These are phyloP conservation scores for Rauvolfia tetraphylla DNA, from an alignment of 257 asterid genomes.

Conservation along the genomic window DNA sequence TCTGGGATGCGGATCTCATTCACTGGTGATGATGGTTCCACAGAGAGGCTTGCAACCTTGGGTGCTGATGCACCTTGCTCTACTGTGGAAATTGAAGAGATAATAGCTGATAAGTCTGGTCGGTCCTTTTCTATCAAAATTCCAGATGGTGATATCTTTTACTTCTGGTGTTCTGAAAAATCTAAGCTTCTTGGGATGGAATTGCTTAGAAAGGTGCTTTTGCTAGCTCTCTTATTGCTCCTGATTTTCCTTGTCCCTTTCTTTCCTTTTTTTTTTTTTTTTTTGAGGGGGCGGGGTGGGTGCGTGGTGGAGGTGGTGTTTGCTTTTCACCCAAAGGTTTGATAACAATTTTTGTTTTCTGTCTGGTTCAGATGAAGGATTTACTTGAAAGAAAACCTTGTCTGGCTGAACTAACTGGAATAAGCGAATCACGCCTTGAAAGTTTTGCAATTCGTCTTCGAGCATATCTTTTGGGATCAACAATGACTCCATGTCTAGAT, in stretches of 20 bases:
- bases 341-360: conserved; percentile 6
- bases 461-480: conserved; percentile 68
- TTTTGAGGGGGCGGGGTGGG: too few species aligned
- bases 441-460: conserved; percentile 71
- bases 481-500: conserved; percentile 31
- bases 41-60: conserved; percentile 62
- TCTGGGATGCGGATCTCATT: conserved; percentile 78
- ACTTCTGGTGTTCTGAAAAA: conserved; percentile 80
- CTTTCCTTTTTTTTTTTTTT: too few species aligned
- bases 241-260: background rate
- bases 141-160: conserved; percentile 37
- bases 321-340: too few species aligned
- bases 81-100: conserved; percentile 50
- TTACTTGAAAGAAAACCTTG: conserved; percentile 66
- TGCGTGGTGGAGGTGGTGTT: too few species aligned
- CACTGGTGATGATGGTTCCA: conserved; percentile 80
- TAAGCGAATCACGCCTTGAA: conserved; percentile 68
- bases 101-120: conserved; percentile 71
- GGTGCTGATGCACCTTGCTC: conserved; percentile 37
- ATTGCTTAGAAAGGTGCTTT: conserved; percentile 62
- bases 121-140: conserved; percentile 65
- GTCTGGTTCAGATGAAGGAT: conserved; percentile 66
- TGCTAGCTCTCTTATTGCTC: background rate
- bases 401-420: conserved; percentile 82
- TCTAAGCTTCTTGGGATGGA: conserved; percentile 70